Base-by-base conservation (phyloP, 2,329 filamentous ascomycete species). In the Hyphodiscus sp. region DNA sequence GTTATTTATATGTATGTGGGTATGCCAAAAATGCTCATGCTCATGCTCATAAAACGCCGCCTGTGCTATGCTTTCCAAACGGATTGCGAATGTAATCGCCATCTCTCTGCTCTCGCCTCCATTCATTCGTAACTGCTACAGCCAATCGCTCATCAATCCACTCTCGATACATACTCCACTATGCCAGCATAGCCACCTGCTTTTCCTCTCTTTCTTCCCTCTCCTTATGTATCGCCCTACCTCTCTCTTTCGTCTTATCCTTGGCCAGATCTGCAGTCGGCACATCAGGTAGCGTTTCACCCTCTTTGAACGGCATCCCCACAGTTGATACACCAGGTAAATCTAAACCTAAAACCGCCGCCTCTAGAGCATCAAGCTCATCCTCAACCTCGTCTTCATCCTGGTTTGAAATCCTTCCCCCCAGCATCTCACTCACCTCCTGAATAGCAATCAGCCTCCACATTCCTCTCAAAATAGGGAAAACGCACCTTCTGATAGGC, bases 361-460 rank as follows among this genome's bases (percentile, higher is more conserved):
- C 76, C 69, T 91, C 87, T 60, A 99, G 77, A 1, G 85, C 86
- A 52, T 88, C 89, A 50, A 99, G 76, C 73, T 99, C 94, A 66
- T 96, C 91, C 69, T 99, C 94, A 33, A 99, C 94, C 66, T 96
- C 94, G 67, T 97, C 92, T 70, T 99, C 94, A 71, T 99, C 94
- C 65, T 95, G 87, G 66, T 91, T 94, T 15, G 91, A 89, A 75
- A 99, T 91, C 63, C 86, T 83, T 13, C 88, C 88, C 33, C 86
- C 88, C 2, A 99, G 81, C 80, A 96, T 88, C 48, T 95, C 89
- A 72, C 86, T 94, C 63, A 99, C 81, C 75, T 99, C 92, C 88
- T 95, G 65, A 60, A 47, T 15, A 53, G 19, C 2, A 33, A 51
- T 58, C 41, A 61, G 54, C 15, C 16, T 47, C 5, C 42, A 15